Evolutionary conservation across 352 stramenopile genomes (phyloP), one percentile per base, ranked within the genome.

Genomic region (Phytophthora citricola): DNA sequence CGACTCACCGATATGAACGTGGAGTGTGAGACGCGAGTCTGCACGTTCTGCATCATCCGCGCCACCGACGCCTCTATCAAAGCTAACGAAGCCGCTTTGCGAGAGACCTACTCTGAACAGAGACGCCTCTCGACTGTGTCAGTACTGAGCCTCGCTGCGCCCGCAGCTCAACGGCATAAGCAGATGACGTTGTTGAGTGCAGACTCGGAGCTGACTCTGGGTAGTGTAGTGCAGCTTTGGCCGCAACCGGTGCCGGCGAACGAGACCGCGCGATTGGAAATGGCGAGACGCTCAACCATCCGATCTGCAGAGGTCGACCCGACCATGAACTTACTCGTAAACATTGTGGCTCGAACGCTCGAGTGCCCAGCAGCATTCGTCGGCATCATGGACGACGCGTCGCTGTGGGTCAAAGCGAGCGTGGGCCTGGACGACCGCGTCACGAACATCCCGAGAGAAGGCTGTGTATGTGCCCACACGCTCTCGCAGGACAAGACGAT

Each of bases 41-140:
- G 86, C 60, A 89, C 86, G 32, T 91, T 92, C 69, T 94, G 86
- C 68, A 78, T 93, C 58, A 91, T 92, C 60, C 83, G 80, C 24
- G 86, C 86, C 31, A 90, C 82, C 7, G 78, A 90, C 58, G 81
- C 84, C 14, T 88, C 83, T 22, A 86, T 92, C 65, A 80, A 81
- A 43, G 71, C 69, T 12, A 82, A 87, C 41, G 80, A 89, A 36
- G 66, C 68, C 14, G 69, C 72, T 2, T 49, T 79, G 27, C 73
- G 72, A 34, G 81, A 82, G 40, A 80, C 76, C 1, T 43, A 45
- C 26, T 5, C 45, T 3, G 56, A 64, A 15, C 47, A 52, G n/a
- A 40, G 39, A 34, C 63, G 63, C 15, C 51, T 76, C 26, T 69
- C 68, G 1, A 43, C 60, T 43, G 58, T 79, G 43, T 81, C 71